Evolutionary conservation across 2,329 filamentous ascomycete species (phyloP), one percentile per base, ranked within the genome.

Genomic region (Mycosphaerelloides madeirae): DNA sequence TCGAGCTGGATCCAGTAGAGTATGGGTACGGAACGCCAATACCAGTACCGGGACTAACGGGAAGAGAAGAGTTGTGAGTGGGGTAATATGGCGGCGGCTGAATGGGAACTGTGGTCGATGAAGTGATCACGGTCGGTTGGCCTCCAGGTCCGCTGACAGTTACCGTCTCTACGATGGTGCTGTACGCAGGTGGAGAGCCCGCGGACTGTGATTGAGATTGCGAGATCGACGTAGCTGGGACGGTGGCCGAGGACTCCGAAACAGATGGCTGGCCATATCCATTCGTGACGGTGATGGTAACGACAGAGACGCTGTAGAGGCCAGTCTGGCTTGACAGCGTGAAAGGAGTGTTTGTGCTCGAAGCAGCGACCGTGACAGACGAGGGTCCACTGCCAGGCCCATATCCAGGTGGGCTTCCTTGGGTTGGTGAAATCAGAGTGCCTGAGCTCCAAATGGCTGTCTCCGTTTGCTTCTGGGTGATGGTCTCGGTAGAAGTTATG

Each of bases 231-330:
- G 31, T 46, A 3, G 45, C 45, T 34, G 49, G 40, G 13, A 52
- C 45, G 33, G 48, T 18, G 7, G 39, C 37, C 16, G 31, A 38
- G 11, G 49, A 52, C 12, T 35, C 29, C 9, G 41, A 31, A 1
- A 44, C 13, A 25, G 49, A 44, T 2, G 40, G 36, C 16, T 29
- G 20, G 16, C 49, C 46, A 13, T 31, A 36, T 6, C 12, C 28
- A n/a, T 46, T 44, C 12, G 49, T 49, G 43, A 52, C 33, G 15
- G 49, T 52, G 33, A 52, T 35, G n/a, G 49, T 52, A 20, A 52
- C 46, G 34, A 47, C n/a, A 18, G 49, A 49, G 22, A 46, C 39
- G 31, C 41, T 47, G 38, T 52, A 52, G 4, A 46, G 41, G 8
- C 49, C 49, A 25, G 42, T 16, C 19, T 44, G 41, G 32, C 46